These are phyloP conservation scores for Pestalotiopsis sp. DNA, from an alignment of 2,329 filamentous ascomycete genomes.

Conservation along the genomic window DNA sequence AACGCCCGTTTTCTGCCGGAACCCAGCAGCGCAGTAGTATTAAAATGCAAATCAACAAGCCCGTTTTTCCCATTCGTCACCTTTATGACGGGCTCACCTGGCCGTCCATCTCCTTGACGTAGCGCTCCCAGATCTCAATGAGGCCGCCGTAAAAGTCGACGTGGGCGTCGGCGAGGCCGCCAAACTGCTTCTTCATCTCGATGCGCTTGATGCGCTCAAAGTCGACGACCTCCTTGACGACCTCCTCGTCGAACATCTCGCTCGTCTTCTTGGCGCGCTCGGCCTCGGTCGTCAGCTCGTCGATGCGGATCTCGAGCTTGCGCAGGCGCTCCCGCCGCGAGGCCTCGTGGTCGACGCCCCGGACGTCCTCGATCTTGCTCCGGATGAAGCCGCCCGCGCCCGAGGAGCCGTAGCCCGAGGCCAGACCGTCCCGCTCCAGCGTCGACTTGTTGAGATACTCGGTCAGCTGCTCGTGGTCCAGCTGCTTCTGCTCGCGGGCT, in stretches of 20 bases:
- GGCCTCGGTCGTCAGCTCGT: conserved; percentile 86
- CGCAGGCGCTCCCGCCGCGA: conserved; percentile 83
- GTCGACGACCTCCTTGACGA: conserved; percentile 87
- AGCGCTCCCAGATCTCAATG: conserved; percentile 84
- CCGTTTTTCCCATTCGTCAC: not conserved
- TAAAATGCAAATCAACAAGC: not conserved
- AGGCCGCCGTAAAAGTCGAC: conserved; percentile 83
- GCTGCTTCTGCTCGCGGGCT: conserved; percentile 93
- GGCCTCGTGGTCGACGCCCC: conserved; percentile 95
- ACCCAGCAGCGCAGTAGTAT: not conserved
- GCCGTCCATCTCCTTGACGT: conserved; percentile 85
- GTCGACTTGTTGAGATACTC: conserved; percentile 95
- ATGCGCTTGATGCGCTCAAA: conserved; percentile 96
- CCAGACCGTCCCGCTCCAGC: conserved; percentile 79
- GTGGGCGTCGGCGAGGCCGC: conserved; percentile 81
- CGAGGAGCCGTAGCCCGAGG: conserved; percentile 55
- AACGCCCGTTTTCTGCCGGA: not conserved
- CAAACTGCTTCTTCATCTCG: conserved; percentile 88
- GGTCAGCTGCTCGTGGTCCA: conserved; percentile 94
- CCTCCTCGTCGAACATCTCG: conserved; percentile 95
- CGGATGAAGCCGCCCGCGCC: conserved; percentile 87
- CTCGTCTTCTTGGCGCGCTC: conserved; percentile 84
- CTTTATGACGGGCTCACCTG: conserved; percentile 44
- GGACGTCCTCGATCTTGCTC: conserved; percentile 93
- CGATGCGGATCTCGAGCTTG: conserved; percentile 90